Percentiles rank a stretch among this genome's conserved stretches.
These are phyloP conservation scores for Vigna nakashimae DNA, from an alignment of 306 rosid species.

Conservation along the genomic window DNA sequence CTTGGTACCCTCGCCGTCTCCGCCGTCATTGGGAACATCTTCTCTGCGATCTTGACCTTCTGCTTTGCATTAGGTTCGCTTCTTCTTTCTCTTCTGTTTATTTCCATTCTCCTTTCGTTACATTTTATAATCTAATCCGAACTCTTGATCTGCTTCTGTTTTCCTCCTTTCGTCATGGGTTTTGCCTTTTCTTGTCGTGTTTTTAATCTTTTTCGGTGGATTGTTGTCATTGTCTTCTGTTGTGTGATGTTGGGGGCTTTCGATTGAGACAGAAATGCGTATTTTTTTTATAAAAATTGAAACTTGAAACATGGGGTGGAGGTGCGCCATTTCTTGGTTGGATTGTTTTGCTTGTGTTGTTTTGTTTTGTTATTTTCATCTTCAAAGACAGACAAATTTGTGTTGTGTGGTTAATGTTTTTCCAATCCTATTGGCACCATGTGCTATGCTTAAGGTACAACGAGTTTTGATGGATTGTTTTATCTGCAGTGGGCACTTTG, in stretches of 20 bases:
- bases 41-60: constrained; percentile 97
- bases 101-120: neutral
- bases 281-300: constrained; percentile 1
- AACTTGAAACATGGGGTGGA: constrained; percentile 38
- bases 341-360: constrained; percentile 35
- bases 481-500: constrained; percentile 86
- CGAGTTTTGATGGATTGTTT: constrained; percentile 35
- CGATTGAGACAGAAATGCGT: constrained; percentile 29
- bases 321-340: constrained; percentile 45
- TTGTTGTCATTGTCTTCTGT: constrained; percentile 41
- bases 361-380: constrained; percentile 23
- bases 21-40: constrained; percentile 80
- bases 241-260: constrained; percentile 2
- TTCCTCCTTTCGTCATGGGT: neutral
- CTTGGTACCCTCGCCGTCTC: constrained; percentile 70
- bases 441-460: constrained; percentile 26
- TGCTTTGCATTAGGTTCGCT: constrained; percentile 91
- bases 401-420: constrained; percentile 1
- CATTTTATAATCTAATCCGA: neutral
- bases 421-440: neutral
- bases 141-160: constrained; percentile 33
- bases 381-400: constrained; percentile 17
- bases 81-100: neutral
- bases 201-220: neutral
- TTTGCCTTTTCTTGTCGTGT: neutral